phyloP scores from a whole-genome alignment of 306 rosid genomes.

The Vigna reflexopilosa region DNA sequence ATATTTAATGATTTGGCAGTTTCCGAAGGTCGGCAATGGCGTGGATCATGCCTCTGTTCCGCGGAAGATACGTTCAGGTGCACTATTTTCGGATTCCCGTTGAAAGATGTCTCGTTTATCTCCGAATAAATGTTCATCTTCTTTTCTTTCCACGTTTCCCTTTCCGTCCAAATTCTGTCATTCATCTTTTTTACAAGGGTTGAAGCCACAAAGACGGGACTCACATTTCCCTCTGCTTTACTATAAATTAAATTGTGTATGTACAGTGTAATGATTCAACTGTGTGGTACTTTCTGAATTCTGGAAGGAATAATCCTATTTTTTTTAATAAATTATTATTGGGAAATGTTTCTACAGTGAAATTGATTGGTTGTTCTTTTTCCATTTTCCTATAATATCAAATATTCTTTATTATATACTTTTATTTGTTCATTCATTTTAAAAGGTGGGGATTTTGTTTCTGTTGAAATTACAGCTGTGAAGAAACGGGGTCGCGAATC shows the following conservation, averaged over 20 bases:
- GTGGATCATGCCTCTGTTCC: constrained; percentile 75
- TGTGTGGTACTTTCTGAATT: constrained; percentile 36
- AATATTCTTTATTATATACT: background rate
- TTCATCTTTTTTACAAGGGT: constrained; percentile 39
- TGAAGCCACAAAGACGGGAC: constrained; percentile 22
- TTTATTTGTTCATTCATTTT: background rate
- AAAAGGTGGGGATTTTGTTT: constrained; percentile 17
- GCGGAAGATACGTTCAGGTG: constrained; percentile 82
- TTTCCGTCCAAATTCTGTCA: background rate
- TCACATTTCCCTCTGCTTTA: constrained; percentile 35
- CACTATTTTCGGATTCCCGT: constrained; percentile 27
- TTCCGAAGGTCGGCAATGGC: constrained; percentile 57
- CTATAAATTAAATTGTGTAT: background rate
- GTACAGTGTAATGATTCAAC: constrained; percentile 9
- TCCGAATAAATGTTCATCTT: background rate
- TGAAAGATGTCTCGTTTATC: background rate
- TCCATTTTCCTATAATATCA: background rate
- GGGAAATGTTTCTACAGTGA: constrained; percentile 25
- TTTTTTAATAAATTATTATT: constrained; percentile 7
- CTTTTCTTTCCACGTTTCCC: background rate
- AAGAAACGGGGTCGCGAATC: constrained; percentile 78
- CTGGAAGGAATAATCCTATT: constrained; percentile 11
- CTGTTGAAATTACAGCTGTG: constrained; percentile 60
- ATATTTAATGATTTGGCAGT: constrained; percentile 44
- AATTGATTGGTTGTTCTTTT: background rate